Evolutionary conservation across 2,329 filamentous ascomycete species (phyloP).

Genomic region (Ceratocystis alfenasii): DNA sequence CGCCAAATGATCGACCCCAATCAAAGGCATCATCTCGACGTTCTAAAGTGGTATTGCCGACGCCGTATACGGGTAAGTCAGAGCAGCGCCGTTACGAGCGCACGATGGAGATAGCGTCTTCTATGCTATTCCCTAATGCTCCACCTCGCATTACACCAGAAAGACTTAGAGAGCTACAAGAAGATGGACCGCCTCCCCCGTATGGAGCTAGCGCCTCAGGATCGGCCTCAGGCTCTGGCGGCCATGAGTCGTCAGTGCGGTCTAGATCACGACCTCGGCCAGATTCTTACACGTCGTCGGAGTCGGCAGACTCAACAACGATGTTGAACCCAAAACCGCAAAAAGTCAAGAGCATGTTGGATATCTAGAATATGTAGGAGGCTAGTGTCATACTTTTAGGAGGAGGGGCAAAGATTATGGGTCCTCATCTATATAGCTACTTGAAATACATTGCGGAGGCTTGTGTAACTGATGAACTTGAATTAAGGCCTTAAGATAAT

Average conservation of each 20-base stretch:
- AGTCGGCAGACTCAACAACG: constrained; percentile 32
- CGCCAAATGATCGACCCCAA: constrained; percentile 5
- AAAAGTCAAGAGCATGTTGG: constrained; percentile 47
- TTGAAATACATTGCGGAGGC: no score
- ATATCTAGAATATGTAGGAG: constrained; percentile 32
- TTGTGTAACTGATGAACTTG: no score
- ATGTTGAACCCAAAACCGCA: constrained; percentile 41
- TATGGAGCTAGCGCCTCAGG: constrained; percentile 29
- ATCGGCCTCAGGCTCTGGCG: constrained; percentile 25
- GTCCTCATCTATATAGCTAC: background rate
- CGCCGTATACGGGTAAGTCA: constrained; percentile 34
- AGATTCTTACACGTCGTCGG: constrained; percentile 35
- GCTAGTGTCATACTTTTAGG: background rate
- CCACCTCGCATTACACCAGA: constrained; percentile 28
- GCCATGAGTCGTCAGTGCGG: background rate
- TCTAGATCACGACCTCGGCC: constrained; percentile 15
- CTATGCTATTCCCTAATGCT: constrained; percentile 39
- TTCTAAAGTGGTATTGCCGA: constrained; percentile 22
- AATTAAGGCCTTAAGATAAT: no score
- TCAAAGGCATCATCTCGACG: background rate
- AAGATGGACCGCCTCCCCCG: constrained; percentile 36
- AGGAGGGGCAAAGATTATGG: background rate
- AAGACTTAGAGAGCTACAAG: constrained; percentile 32
- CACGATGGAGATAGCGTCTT: constrained; percentile 34
- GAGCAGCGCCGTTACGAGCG: constrained; percentile 37